Base-by-base conservation (phyloP, 192 early-diverging fungal species). In the Podila epigama region DNA sequence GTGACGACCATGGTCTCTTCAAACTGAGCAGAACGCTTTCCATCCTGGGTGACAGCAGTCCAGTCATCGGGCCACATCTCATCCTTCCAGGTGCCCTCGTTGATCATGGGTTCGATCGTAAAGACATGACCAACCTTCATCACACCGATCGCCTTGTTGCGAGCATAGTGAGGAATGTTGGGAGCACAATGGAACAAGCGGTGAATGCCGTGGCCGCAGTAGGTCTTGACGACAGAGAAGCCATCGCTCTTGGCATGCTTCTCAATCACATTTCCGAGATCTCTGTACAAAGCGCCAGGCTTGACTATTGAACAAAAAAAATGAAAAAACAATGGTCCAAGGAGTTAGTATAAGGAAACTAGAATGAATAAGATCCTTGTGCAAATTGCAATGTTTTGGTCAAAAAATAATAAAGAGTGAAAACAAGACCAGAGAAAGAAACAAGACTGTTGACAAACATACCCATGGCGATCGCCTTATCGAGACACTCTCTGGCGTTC, bases 51-150 rank as follows among this genome's bases (percentile, higher is more conserved):
- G 3, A 92, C 92, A 0, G 88, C 89, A 7, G 95, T 99, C 97
- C 96, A 98, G 68, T 85, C 79, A 60, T 94, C 92, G 16, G 87
- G 83, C 92, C 91, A 93, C 33, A 87, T 87, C 69, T 87, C 83
- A 58, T 94, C 90, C 37, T 83, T 61, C 82, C 81, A 89, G 25
- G 79, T 80, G 53, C 96, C 96, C 62, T 94, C 94, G 64, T 91
- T 93, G 82, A 99, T 98, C 96, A 98, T 98, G n/a, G 96, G 98
- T 81, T 99, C 98, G 58, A 99, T 99, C 13, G 97, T 99, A 69
- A 99, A 99, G 44, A 89, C 86, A 66, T 98, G 95, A 29, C 97
- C 97, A 25, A 92, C 84, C 83, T 97, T 97, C 92, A 98, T 95
- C 2, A 93, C 87, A 29, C 98, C 98, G 51, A 97, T 87, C 2